Evolutionary conservation across 345 rosid genomes (phyloP), one percentile per base, ranked within the genome.

Genomic region (Eucalyptus regnans): DNA sequence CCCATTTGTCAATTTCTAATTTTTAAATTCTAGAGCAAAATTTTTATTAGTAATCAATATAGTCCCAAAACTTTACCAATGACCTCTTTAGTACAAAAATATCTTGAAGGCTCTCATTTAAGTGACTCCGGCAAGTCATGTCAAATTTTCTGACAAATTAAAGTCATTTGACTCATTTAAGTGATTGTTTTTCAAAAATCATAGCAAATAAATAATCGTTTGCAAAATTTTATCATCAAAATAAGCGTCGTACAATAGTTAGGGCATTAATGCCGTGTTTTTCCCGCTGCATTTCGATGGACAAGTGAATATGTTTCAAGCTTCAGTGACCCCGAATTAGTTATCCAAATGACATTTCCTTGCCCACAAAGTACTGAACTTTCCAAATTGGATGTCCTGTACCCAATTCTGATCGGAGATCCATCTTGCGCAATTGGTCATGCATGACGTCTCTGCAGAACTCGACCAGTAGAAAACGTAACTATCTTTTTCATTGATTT

Each of bases 201-300:
- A 12, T 12, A 60, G 8, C 4, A 60, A 7, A 25, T 12, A 27
- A 62, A 60, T 60, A 27, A 60, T 29, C 4, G 1, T 60, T 60
- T 60, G 16, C 7, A 29, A 60, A 62, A 17, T 62, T 29, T 29
- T 7, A 12, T 27, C 16, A 62, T 13, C 33, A 29, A 62, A 62
- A 62, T 29, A 29, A 29, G 31, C 8, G 0, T 29, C 16, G 33
- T 3, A 62, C n/a, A 62, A 1, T 62, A 62, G 15, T 62, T 0
- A 54, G 25, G 58, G 9, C 23, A n/a, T 17, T 0, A 0, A 1
- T 17, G 23, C 23, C 12, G 0, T 9, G 12, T 33, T 68, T 68
- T 16, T 9, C 44, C 44, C 23, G 13, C 44, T 33, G 4, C 80
- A 4, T 23, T 33, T 2, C 4, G 44, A 68, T 8, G 25, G 81